Evolutionary conservation across 148 eudicot genomes (phyloP).

Genomic region (Rhododendron griersonianum): DNA sequence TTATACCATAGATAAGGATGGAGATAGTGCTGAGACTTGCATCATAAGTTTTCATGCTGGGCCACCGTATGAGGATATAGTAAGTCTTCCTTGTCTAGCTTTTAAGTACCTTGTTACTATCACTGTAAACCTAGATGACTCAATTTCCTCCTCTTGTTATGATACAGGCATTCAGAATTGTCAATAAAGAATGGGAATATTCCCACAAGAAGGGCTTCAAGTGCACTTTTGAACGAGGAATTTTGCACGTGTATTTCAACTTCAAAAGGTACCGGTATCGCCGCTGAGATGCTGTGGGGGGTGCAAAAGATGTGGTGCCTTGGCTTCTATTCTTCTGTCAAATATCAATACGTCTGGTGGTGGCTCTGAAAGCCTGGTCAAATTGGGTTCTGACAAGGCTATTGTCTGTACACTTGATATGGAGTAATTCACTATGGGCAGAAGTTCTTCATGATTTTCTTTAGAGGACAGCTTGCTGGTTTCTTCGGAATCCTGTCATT

Average conservation of each 20-base stretch:
- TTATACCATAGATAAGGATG: conserved; percentile 78
- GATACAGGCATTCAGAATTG: conserved; percentile 78
- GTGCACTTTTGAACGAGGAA: conserved; percentile 92
- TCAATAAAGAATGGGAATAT: conserved; percentile 97
- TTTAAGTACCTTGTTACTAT: background rate
- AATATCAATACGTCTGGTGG: background rate
- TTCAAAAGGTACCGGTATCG: conserved; percentile 83
- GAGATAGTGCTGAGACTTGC: conserved; percentile 90
- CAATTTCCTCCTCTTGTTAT: conserved; percentile 3
- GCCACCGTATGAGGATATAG: conserved; percentile 98
- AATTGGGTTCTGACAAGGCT: background rate
- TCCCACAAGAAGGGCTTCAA: conserved; percentile 96
- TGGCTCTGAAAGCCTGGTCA: background rate
- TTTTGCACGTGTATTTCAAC: conserved; percentile 84
- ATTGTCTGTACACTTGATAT: background rate
- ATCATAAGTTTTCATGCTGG: conserved; percentile 94
- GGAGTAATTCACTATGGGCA: background rate
- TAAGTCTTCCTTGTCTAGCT: conserved; percentile 32
- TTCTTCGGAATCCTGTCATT: background rate
- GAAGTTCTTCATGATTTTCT: background rate
- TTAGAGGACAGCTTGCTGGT: background rate
- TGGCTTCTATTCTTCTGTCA: background rate
- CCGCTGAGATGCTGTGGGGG: conserved; percentile 32
- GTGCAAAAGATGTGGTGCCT: background rate
- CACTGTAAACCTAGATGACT: background rate